A percentile compares a stretch with the other conserved stretches of the same genome.
Evolutionary conservation across 2,329 filamentous ascomycete genomes (phyloP).

Genomic region (Trichoderma sp.): DNA sequence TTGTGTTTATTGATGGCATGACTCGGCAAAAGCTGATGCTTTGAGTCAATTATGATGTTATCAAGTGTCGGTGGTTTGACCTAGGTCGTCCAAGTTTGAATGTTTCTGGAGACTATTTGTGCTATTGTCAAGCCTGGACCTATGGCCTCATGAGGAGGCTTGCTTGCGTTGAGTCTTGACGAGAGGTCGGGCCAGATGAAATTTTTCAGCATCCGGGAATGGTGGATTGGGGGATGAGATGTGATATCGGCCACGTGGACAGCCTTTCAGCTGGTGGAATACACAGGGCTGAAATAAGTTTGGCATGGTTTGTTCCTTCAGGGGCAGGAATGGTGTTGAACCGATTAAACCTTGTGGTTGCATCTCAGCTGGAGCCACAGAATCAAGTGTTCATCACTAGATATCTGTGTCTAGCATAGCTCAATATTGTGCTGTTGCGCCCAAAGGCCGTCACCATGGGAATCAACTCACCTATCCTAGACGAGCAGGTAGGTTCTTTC

Average conservation of each 20-base stretch:
- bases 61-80: background rate
- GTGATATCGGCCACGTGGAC: background rate
- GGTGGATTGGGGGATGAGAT: background rate
- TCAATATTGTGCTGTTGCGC: no score
- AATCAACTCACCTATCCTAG: no score
- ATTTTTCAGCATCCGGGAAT: no score
- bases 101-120: background rate
- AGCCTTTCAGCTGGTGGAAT: background rate
- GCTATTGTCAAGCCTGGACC: conserved; percentile 3
- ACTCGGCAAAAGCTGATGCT: conserved; percentile 1
- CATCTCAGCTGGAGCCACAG: no score
- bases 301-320: background rate
- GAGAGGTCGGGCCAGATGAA: no score
- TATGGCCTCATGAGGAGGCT: conserved; percentile 17
- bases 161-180: conserved; percentile 1
- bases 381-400: no score
- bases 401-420: no score
- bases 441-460: no score
- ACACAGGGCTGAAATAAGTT: background rate
- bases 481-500: no score
- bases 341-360: no score
- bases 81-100: background rate
- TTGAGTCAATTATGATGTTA: background rate
- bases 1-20: background rate
- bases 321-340: no score